Percentiles rank a stretch among this genome's conserved stretches.
phyloP scores from a whole-genome alignment of 2,329 filamentous ascomycete species.

The Aschersonia sp. region DNA sequence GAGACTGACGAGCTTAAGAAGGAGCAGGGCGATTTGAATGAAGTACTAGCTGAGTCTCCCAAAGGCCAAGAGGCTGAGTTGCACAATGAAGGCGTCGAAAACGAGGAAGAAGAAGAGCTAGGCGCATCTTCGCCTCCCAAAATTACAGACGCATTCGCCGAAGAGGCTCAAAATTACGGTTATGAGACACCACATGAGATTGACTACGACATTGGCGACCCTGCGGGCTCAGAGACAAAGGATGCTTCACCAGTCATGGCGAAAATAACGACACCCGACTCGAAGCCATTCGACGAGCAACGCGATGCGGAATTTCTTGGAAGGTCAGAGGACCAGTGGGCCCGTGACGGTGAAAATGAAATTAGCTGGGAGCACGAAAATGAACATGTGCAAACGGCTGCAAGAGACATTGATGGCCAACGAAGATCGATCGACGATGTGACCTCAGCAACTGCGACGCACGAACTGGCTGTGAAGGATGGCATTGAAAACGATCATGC shows the following conservation, averaged over 20 bases:
- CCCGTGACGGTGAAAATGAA: constrained; percentile 6
- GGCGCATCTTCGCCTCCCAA: not conserved
- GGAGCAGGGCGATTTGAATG: no score
- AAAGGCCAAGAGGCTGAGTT: no score
- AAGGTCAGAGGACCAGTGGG: not conserved
- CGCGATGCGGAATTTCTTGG: not conserved
- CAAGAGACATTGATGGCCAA: not conserved
- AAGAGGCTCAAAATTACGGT: constrained; percentile 1
- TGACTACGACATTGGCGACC: constrained; percentile 19
- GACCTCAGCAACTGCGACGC: not conserved
- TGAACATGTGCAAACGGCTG: not conserved
- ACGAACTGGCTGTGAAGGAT: no score
- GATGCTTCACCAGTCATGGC: not conserved
- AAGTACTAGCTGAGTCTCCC: no score
- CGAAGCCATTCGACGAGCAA: not conserved
- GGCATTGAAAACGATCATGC: no score
- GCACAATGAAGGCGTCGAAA: not conserved
- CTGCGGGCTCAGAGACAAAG: not conserved
- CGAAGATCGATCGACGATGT: not conserved
- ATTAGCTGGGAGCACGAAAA: constrained; percentile 11
- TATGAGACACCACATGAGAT: constrained; percentile 16
- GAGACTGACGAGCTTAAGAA: no score
- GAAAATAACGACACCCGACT: not conserved
- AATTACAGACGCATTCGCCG: not conserved
- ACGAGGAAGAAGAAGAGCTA: not conserved